A percentile compares a stretch with the other conserved stretches of the same genome.
phyloP scores from a whole-genome alignment of 169 alveolate genomes.

The Cardiosporidium cionae region DNA sequence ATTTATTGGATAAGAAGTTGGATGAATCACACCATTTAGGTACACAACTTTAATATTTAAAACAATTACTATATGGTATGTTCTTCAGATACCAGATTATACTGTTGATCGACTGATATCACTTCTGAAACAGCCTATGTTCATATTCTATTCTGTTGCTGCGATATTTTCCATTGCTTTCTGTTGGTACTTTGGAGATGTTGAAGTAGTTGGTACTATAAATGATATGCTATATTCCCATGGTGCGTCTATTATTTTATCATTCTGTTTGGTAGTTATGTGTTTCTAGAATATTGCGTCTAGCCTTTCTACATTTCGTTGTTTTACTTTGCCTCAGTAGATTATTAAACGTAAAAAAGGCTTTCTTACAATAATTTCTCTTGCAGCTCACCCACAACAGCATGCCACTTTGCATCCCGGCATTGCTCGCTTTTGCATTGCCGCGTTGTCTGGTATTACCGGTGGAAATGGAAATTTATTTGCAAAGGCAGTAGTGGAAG shows the following conservation, averaged over 20 bases:
- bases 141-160: background rate
- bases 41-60: background rate
- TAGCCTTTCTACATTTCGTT: too few species aligned
- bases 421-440: background rate
- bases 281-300: too few species aligned
- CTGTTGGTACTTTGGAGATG: background rate
- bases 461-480: slow-evolving; percentile 10
- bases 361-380: background rate
- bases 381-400: background rate
- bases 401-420: slow-evolving; percentile 3
- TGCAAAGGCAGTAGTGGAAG: slow-evolving; percentile 8
- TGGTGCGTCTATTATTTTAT: too few species aligned
- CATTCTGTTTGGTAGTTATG: too few species aligned
- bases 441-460: slow-evolving; percentile 1
- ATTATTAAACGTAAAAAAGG: too few species aligned
- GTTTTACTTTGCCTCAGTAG: too few species aligned
- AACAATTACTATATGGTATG: background rate
- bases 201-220: background rate
- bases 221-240: background rate
- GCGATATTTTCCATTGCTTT: background rate
- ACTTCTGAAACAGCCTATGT: background rate
- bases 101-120: background rate
- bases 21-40: too few species aligned
- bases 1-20: background rate
- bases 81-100: background rate